Evolutionary conservation across 257 asterid genomes (phyloP).

Genomic region (Solanum virginianum): DNA sequence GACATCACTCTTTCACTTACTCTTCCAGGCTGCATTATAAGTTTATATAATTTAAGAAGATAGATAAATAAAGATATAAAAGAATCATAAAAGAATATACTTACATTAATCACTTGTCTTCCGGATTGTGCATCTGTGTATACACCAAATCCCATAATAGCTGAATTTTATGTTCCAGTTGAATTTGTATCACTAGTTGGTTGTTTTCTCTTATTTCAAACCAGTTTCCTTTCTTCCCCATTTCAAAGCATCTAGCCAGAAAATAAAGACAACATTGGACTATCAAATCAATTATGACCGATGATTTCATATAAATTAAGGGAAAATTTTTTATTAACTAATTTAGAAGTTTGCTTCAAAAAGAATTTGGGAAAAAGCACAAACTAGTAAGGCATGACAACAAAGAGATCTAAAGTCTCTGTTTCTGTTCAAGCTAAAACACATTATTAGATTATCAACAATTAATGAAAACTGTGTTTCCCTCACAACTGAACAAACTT

Average conservation of each 20-base stretch:
- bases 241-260: slow-evolving; percentile 13
- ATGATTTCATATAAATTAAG: background rate
- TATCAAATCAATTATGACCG: background rate
- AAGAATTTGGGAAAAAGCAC: background rate
- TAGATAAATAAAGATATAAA: no score
- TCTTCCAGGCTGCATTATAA: no score
- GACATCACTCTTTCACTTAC: no score
- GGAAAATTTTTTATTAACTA: background rate
- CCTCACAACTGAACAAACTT: background rate
- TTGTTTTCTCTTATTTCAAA: no score
- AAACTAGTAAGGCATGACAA: background rate
- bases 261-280: background rate
- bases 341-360: background rate
- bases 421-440: background rate
- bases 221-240: slow-evolving; percentile 66
- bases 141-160: no score
- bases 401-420: background rate
- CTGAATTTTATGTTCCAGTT: no score
- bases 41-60: no score
- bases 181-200: no score
- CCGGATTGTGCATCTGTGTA: no score
- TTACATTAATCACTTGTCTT: no score
- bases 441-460: background rate
- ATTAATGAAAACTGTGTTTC: background rate
- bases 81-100: no score